phyloP scores from a whole-genome alignment of 352 stramenopile genomes.

The Phytophthora vignae region DNA sequence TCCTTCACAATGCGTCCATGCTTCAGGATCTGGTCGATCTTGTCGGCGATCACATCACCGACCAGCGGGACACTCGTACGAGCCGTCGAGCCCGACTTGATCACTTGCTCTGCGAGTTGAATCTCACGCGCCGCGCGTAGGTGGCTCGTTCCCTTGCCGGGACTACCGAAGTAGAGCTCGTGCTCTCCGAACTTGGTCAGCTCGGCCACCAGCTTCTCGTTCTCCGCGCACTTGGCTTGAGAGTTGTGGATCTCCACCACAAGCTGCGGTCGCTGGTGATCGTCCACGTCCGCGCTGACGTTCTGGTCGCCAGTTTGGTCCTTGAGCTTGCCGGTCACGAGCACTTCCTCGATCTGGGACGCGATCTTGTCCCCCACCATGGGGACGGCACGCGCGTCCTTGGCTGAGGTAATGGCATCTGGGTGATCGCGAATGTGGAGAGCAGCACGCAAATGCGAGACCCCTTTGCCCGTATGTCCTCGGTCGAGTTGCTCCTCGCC shows the following conservation, averaged over 20 bases:
- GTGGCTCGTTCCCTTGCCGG: slow-evolving; percentile 74
- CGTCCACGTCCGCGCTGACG: slow-evolving; percentile 49
- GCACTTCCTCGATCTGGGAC: slow-evolving; percentile 64
- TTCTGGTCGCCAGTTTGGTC: slow-evolving; percentile 59
- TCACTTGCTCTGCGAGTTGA: slow-evolving; percentile 55
- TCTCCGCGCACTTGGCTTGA: slow-evolving; percentile 58
- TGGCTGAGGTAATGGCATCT: slow-evolving; percentile 51
- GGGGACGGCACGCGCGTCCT: slow-evolving; percentile 48
- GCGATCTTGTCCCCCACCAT: slow-evolving; percentile 73
- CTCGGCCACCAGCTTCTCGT: slow-evolving; percentile 71
- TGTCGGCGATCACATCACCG: slow-evolving; percentile 75
- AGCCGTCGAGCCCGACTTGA: slow-evolving; percentile 63
- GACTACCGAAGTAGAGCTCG: slow-evolving; percentile 76
- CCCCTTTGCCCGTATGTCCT: slow-evolving; percentile 80
- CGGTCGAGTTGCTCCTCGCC: slow-evolving; percentile 61
- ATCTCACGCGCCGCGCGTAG: slow-evolving; percentile 72
- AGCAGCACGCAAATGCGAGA: slow-evolving; percentile 74
- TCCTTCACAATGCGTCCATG: slow-evolving; percentile 74
- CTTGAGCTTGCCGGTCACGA: slow-evolving; percentile 59
- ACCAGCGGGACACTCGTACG: slow-evolving; percentile 57
- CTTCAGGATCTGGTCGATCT: slow-evolving; percentile 81
- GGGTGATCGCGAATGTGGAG: slow-evolving; percentile 63
- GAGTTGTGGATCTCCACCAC: slow-evolving; percentile 58
- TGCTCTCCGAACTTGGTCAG: slow-evolving; percentile 76
- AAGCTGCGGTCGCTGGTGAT: slow-evolving; percentile 50